Percentiles rank a stretch among this genome's conserved stretches.
Conservation (phyloP, 2,329 filamentous ascomycete genomes). For the Dendryphion nanum region DNA sequence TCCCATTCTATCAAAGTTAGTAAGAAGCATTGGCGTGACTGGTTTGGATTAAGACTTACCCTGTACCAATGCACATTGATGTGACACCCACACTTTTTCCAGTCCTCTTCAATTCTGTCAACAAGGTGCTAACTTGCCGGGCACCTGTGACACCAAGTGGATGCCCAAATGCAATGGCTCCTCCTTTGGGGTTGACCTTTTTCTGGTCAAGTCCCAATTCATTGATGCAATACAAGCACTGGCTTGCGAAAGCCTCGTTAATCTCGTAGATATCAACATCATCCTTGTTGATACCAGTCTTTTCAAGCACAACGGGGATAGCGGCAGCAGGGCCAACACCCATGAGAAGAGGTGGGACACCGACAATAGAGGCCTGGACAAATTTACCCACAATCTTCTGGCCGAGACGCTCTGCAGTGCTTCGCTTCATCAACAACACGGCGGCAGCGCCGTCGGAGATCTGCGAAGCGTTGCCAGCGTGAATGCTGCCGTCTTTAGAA, state of each 20-base stretch:
- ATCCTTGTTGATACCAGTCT: conserved; percentile 76
- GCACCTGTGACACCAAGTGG: conserved; percentile 93
- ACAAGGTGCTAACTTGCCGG: conserved; percentile 85
- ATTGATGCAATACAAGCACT: conserved; percentile 91
- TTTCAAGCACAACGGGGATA: conserved; percentile 86
- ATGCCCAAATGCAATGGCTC: conserved; percentile 94
- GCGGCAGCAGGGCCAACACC: conserved; percentile 93
- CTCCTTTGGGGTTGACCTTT: conserved; percentile 97
- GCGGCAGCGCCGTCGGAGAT: conserved; percentile 93
- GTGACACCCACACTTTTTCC: conserved; percentile 85
- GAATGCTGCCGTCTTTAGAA: conserved; percentile 86
- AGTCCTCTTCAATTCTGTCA: conserved; percentile 85
- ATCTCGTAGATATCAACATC: conserved; percentile 98
- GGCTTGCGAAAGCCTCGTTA: conserved; percentile 96
- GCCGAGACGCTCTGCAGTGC: conserved; percentile 81
- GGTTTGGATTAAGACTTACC: conserved; percentile 37
- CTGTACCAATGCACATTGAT: conserved; percentile 94
- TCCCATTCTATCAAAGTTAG: conserved; percentile 62
- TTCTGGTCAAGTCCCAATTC: conserved; percentile 77
- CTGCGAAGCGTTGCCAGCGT: conserved; percentile 94
- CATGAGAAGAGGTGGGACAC: conserved; percentile 92
- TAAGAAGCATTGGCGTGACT: too few relatives aligned
- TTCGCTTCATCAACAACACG: conserved; percentile 92
- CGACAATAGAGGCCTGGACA: conserved; percentile 79
- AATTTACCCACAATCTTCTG: conserved; percentile 92